Base-by-base conservation (phyloP, 164 flowering plant species). In the Litsea cubeba region DNA sequence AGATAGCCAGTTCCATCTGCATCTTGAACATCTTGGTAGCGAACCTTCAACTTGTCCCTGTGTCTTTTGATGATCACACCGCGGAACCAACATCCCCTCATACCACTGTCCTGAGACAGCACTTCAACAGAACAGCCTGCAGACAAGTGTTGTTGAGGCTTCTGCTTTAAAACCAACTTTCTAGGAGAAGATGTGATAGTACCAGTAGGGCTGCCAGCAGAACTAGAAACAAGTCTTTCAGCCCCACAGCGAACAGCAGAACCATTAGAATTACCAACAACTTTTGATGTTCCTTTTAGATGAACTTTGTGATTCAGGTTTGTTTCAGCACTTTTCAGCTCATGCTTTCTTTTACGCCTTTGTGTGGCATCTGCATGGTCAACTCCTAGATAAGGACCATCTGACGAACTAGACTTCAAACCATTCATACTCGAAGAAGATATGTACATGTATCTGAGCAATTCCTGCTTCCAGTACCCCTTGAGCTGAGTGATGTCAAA, bases 41-140 rank as follows among this genome's bases (percentile, higher is more conserved):
- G 86, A 70, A 94, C 87, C 83, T 94, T 92, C 75, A 94, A 87
- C 77, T 88, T 92, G 68, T 86, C 82, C 67, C 84, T 85, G 77
- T 76, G 82, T 78, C 76, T 89, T 86, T 92, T 91, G 51, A 91
- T 77, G 58, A 94, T 78, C 50, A 75, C 76, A 74, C 90, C 94
- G 78, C 90, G 83, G 74, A 89, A 87, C 98, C 98, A 94, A 74
- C 97, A 92, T 1, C 98, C 97, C 76, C 90, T 86, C 14, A 94
- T 84, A 51, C 98, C 98, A 88, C 97, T 92, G 77, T 94, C 98
- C 81, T 92, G 97, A 54, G 91, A 90, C 26, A 94, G 91, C 68
- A 94, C 93, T 80, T 94, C 98, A 62, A 92, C 86, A 69, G 82
- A 81, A 35, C 85, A 84, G 64, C 90, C 93, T 5, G 85, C 84